Conservation (phyloP, 768 basidiomycete genomes). For the Pisolithus albus region DNA sequence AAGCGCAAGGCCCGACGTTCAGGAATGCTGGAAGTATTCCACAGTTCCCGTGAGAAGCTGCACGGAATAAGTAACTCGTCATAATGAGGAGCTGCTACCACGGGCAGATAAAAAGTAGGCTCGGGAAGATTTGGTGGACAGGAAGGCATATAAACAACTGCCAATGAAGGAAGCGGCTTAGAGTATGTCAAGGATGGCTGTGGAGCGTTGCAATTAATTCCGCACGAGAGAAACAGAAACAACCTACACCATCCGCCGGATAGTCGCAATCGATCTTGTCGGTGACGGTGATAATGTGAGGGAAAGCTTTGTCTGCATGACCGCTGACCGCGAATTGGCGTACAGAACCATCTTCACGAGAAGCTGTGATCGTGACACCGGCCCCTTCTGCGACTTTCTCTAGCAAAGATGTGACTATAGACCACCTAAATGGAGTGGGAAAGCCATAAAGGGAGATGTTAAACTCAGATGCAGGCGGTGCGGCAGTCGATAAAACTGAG, state of each 20-base stretch:
- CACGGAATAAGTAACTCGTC: constrained; percentile 19
- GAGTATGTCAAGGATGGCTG: constrained; percentile 36
- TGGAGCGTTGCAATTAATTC: constrained; percentile 24
- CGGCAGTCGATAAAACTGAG: constrained; percentile 19
- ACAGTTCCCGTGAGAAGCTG: constrained; percentile 31
- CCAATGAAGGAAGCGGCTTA: constrained; percentile 50
- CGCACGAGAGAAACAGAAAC: constrained; percentile 8
- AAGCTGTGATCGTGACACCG: constrained; percentile 21
- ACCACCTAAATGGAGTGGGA: constrained; percentile 53
- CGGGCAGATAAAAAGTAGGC: constrained; percentile 53
- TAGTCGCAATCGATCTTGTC: constrained; percentile 28
- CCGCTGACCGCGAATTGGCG: constrained; percentile 22
- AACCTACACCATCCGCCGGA: constrained; percentile 23
- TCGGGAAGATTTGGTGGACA: constrained; percentile 29
- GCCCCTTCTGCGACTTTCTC: constrained; percentile 43
- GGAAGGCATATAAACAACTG: constrained; percentile 60
- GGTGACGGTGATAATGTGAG: constrained; percentile 31
- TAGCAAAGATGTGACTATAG: constrained; percentile 52
- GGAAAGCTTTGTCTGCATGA: constrained; percentile 21
- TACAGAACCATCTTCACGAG: constrained; percentile 17
- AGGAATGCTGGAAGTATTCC: constrained; percentile 40
- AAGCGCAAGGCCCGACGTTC: constrained; percentile 35
- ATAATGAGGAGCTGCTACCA: constrained; percentile 31
- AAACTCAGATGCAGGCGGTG: constrained; percentile 35
- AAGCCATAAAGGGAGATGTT: constrained; percentile 64